Percentiles rank a stretch among this genome's conserved stretches.
Conservation (phyloP, 768 basidiomycete genomes). For the Strobilomyces dryophilus region DNA sequence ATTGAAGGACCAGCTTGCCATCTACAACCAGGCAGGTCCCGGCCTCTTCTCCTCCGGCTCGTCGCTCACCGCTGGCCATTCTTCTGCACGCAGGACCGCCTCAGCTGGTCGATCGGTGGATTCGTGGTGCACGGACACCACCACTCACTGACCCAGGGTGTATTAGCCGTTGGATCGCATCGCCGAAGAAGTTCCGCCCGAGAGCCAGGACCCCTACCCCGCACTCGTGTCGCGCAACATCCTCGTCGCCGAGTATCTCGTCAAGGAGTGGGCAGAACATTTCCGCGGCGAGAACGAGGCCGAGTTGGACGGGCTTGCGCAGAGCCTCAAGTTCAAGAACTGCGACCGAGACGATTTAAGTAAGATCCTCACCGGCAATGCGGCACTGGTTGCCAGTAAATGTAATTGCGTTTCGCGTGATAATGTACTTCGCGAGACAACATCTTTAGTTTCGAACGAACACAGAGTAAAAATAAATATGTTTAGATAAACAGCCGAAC, state of each 20-base stretch:
- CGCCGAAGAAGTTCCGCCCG: slow-evolving; percentile 46
- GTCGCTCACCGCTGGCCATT: neutral
- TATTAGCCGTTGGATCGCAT: slow-evolving; percentile 70
- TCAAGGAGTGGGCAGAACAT: slow-evolving; percentile 71
- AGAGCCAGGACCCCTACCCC: slow-evolving; percentile 57
- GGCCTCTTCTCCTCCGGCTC: neutral
- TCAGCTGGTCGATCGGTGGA: slow-evolving; percentile 79
- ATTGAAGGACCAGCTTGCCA: slow-evolving; percentile 68
- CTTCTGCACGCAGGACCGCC: slow-evolving; percentile 43
- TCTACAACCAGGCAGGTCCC: slow-evolving; percentile 49
- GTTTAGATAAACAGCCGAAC: neutral
- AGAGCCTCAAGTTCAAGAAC: slow-evolving; percentile 66
- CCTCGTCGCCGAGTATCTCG: slow-evolving; percentile 65
- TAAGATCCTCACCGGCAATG: slow-evolving; percentile 44
- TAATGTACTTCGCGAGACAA: no score
- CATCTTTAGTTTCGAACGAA: no score
- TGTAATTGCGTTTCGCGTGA: neutral
- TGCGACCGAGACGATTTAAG: slow-evolving; percentile 72
- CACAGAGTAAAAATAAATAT: neutral
- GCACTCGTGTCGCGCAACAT: slow-evolving; percentile 55
- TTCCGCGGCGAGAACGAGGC: slow-evolving; percentile 53
- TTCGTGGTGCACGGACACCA: slow-evolving; percentile 72
- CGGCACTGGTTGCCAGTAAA: slow-evolving; percentile 14
- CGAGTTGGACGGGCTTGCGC: slow-evolving; percentile 71
- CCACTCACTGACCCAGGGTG: slow-evolving; percentile 44